A percentile compares a stretch with the other conserved stretches of the same genome.
Evolutionary conservation across 2,329 filamentous ascomycete genomes (phyloP).

Genomic region (Xylariaceae sp.): DNA sequence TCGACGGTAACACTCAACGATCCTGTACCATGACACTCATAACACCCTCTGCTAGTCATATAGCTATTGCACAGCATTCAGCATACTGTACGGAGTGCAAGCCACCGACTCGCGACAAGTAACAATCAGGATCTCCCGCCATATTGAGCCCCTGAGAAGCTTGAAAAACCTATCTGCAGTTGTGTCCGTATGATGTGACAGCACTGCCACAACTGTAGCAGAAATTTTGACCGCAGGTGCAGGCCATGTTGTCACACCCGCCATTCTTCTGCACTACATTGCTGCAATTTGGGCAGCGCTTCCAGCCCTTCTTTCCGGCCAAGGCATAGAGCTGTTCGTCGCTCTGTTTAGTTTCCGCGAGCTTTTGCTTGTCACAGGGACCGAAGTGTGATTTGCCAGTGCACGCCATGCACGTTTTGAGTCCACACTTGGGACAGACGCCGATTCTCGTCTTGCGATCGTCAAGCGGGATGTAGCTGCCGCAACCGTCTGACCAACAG

Average conservation of each 20-base stretch:
- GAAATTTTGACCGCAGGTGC: conserved; percentile 17
- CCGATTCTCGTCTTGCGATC: conserved; percentile 10
- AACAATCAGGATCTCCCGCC: no score
- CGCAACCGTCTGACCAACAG: conserved; percentile 16
- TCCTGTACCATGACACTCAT: no score
- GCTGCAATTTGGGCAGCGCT: conserved; percentile 19
- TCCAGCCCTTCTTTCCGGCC: conserved; percentile 18
- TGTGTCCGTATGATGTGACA: background rate
- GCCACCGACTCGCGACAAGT: no score
- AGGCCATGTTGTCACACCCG: conserved; percentile 19
- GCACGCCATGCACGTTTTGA: conserved; percentile 18
- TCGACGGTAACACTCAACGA: no score
- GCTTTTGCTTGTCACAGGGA: conserved; percentile 9
- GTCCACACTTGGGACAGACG: conserved; percentile 9
- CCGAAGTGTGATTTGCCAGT: conserved; percentile 20
- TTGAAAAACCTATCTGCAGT: conserved; percentile 7
- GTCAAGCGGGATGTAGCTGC: conserved; percentile 8
- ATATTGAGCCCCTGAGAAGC: conserved; percentile 51
- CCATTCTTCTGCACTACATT: conserved; percentile 15
- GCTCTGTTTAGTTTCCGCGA: background rate
- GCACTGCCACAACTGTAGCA: conserved; percentile 17
- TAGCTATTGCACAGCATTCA: no score
- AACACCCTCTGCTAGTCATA: no score
- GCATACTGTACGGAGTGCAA: no score
- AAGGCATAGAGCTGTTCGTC: conserved; percentile 6